These are phyloP conservation scores for Zygoascus sp. DNA, from an alignment of 1,139 yeast species.

Conservation along the genomic window DNA sequence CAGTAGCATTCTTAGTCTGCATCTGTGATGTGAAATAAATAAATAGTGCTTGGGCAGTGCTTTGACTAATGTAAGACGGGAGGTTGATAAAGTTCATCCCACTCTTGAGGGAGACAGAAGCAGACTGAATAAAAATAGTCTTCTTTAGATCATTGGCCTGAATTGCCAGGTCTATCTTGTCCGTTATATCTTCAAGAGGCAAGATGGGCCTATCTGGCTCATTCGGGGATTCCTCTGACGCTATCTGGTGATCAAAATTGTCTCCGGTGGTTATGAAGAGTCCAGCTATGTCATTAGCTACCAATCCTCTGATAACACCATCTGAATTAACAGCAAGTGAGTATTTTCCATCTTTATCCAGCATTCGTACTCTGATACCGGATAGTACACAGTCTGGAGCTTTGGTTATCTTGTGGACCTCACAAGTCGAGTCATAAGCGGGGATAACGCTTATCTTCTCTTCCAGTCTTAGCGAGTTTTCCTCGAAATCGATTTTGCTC, in stretches of 20 bases:
- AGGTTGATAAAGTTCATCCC: constrained; percentile 4
- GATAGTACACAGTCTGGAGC: constrained; percentile 1
- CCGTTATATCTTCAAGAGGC: no score
- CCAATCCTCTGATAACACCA: constrained; percentile 1
- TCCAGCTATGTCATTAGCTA: background rate
- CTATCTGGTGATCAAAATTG: background rate
- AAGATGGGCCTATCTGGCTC: no score
- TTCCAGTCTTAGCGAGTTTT: background rate
- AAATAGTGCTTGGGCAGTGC: background rate
- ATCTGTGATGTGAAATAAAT: background rate
- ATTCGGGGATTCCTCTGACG: background rate
- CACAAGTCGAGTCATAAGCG: constrained; percentile 1
- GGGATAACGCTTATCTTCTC: background rate
- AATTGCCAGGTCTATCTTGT: constrained; percentile 5
- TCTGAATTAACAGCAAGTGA: background rate
- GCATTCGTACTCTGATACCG: background rate
- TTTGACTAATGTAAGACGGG: constrained; percentile 1
- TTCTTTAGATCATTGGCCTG: background rate
- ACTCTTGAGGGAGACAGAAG: constrained; percentile 4
- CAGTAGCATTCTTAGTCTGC: background rate
- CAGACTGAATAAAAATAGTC: constrained; percentile 2
- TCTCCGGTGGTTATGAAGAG: background rate
- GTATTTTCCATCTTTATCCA: background rate
- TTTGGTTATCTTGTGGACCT: constrained; percentile 5
- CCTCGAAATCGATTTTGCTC: constrained; percentile 4